A percentile compares a stretch with the other conserved stretches of the same genome.
These are phyloP conservation scores for Didymella sp. DNA, from an alignment of 2,329 filamentous ascomycete species.

Conservation along the genomic window DNA sequence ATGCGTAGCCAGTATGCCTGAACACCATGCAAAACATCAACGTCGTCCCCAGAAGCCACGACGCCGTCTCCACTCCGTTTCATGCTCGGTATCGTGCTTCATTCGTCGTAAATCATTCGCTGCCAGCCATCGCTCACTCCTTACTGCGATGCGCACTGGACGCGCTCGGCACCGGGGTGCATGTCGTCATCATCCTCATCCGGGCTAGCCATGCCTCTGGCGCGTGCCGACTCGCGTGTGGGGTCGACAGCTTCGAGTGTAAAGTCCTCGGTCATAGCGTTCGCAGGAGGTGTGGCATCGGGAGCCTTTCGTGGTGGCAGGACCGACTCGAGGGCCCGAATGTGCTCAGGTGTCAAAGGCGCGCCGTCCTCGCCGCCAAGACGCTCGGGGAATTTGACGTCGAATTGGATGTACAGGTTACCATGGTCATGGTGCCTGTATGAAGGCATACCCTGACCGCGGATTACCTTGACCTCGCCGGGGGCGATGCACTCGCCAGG, in stretches of 20 bases:
- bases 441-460: slow-evolving; percentile 97
- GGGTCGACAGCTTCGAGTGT: slow-evolving; percentile 84
- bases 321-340: slow-evolving; percentile 80
- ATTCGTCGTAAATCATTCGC: slow-evolving; percentile 18
- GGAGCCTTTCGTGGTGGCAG: slow-evolving; percentile 73
- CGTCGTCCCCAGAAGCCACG: slow-evolving; percentile 16
- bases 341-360: slow-evolving; percentile 67
- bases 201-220: slow-evolving; percentile 68
- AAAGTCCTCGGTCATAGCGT: slow-evolving; percentile 91
- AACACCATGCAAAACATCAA: slow-evolving; percentile 18
- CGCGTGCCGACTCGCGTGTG: slow-evolving; percentile 67
- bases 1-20: slow-evolving; percentile 9
- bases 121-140: slow-evolving; percentile 17
- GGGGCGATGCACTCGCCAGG: slow-evolving; percentile 94
- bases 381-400: slow-evolving; percentile 87
- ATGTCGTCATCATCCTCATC: slow-evolving; percentile 71
- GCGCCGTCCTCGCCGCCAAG: slow-evolving; percentile 54
- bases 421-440: slow-evolving; percentile 93
- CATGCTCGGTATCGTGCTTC: slow-evolving; percentile 16
- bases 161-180: slow-evolving; percentile 73
- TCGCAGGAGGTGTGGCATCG: slow-evolving; percentile 72
- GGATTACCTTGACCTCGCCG: slow-evolving; percentile 90
- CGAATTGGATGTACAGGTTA: slow-evolving; percentile 97
- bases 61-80: slow-evolving; percentile 11
- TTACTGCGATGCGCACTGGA: slow-evolving; percentile 90